phyloP scores from a whole-genome alignment of 2,329 filamentous ascomycete species.

The Emmonsia crescens region DNA sequence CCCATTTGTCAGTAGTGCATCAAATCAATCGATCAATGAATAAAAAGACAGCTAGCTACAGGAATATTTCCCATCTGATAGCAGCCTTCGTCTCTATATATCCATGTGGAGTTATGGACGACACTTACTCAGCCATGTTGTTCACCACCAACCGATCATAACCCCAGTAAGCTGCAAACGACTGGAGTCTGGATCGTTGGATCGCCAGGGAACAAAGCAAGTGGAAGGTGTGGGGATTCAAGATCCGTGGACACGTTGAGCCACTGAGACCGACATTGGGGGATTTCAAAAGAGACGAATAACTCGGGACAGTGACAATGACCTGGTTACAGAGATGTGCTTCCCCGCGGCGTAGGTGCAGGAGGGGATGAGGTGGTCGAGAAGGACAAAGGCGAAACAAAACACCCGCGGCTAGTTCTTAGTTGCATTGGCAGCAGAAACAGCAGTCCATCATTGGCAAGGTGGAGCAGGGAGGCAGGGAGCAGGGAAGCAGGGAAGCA shows the following conservation, averaged over 20 bases:
- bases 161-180: not conserved
- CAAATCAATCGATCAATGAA: not conserved
- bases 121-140: conserved; percentile 12
- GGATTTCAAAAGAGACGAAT: not conserved
- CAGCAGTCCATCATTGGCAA: conserved; percentile 1
- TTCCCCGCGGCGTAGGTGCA: conserved; percentile 2
- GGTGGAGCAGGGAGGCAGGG: conserved; percentile 1
- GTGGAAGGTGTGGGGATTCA: not conserved
- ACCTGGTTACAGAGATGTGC: not conserved
- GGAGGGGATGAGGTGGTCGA: conserved; percentile 4
- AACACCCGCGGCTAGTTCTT: conserved; percentile 1
- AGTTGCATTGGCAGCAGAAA: not conserved
- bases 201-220: conserved; percentile 3
- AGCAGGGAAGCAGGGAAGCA: not conserved
- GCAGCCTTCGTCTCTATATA: not conserved
- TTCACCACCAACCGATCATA: not conserved
- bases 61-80: not conserved
- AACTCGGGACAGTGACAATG: conserved; percentile 1
- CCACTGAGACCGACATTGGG: conserved; percentile 3
- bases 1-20: not conserved
- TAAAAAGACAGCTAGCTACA: not conserved
- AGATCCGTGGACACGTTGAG: not conserved
- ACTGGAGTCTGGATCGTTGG: not conserved
- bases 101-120: not conserved
- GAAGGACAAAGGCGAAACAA: conserved; percentile 2